These are phyloP conservation scores for Fusarium proliferatum DNA, from an alignment of 2,329 filamentous ascomycete species.

Conservation along the genomic window DNA sequence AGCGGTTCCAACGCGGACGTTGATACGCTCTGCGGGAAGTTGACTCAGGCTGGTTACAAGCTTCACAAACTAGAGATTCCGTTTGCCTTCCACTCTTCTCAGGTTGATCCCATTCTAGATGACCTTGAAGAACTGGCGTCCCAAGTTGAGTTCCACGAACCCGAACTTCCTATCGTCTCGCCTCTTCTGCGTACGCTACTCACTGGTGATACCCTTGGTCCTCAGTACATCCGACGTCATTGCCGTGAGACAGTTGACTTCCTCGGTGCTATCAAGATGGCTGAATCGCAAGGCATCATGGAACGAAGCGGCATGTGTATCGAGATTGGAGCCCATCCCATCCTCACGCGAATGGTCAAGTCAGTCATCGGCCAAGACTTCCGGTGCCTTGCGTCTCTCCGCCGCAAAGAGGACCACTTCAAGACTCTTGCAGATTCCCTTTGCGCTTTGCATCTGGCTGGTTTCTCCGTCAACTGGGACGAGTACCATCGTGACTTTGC, in stretches of 20 bases:
- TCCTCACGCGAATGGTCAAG: conserved; percentile 73
- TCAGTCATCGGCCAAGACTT: conserved; percentile 64
- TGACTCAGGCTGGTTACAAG: conserved; percentile 53
- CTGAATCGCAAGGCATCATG: conserved; percentile 60
- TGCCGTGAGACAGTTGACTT: conserved; percentile 76
- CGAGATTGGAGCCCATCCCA: conserved; percentile 76
- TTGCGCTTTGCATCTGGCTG: conserved; percentile 67
- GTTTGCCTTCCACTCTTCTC: conserved; percentile 65
- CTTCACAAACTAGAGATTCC: conserved; percentile 61
- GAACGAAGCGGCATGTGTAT: conserved; percentile 70
- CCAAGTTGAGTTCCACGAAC: conserved; percentile 54
- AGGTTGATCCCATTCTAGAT: conserved; percentile 66
- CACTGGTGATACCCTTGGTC: conserved; percentile 67
- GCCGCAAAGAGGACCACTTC: conserved; percentile 73
- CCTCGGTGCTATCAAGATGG: conserved; percentile 64
- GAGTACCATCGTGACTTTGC: conserved; percentile 71
- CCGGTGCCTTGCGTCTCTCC: conserved; percentile 67
- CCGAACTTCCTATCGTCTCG: conserved; percentile 59
- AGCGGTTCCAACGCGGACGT: conserved; percentile 58
- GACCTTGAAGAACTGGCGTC: conserved; percentile 64
- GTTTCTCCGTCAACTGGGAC: conserved; percentile 72
- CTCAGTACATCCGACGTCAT: conserved; percentile 69
- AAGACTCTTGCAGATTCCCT: conserved; percentile 70
- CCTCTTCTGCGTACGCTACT: conserved; percentile 59
- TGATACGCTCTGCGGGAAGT: conserved; percentile 54